Evolutionary conservation across 257 asterid genomes (phyloP), one percentile per base, ranked within the genome.

Genomic region (Echium plantagineum): DNA sequence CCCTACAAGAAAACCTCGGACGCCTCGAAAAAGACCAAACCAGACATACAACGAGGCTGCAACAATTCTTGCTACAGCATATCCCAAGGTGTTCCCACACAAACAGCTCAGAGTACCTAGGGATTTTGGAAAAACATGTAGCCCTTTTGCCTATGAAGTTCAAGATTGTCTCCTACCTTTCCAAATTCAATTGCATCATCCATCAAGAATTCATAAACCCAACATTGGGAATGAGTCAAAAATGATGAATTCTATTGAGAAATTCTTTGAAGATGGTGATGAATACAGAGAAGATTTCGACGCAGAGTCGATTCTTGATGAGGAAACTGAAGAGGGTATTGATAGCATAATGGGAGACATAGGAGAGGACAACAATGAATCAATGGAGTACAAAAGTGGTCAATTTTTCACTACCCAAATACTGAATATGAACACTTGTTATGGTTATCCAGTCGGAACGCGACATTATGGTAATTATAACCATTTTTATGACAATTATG

Each of bases 11-110:
- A 90, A 90, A 55, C 88, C 96, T 7, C 77, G 96, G 1, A 90
- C 98, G 0, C 96, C 94, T 9, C 85, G 98, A 17, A 90, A 90
- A 64, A 66, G 98, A 67, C 96, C 95, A 6, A 90, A 87, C 16
- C 96, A 90, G 38, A 85, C 82, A 0, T 87, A 90, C 79, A 81
- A 87, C 62, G 98, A 90, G 51, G 98, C 98, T 0, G 98, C 95
- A 1, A 81, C 95, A 0, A 72, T 90, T 22, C 85, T 90, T 21
- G 87, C 96, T 70, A 85, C 95, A 1, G 94, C 87, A 2, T 79
- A 85, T 18, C 98, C 98, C 52, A 87, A 87, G 66, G 71, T 90
- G 3, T 90, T 90, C 65, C 74, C 88, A 51, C 31, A 81, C 61
- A 70, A 79, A 63, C 77, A 74, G 68, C 72, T 75, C 62, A 52